A percentile compares a stretch with the other conserved stretches of the same genome.
Conservation (phyloP, 2,329 filamentous ascomycete species). For the Aureobasidium mangrovei region DNA sequence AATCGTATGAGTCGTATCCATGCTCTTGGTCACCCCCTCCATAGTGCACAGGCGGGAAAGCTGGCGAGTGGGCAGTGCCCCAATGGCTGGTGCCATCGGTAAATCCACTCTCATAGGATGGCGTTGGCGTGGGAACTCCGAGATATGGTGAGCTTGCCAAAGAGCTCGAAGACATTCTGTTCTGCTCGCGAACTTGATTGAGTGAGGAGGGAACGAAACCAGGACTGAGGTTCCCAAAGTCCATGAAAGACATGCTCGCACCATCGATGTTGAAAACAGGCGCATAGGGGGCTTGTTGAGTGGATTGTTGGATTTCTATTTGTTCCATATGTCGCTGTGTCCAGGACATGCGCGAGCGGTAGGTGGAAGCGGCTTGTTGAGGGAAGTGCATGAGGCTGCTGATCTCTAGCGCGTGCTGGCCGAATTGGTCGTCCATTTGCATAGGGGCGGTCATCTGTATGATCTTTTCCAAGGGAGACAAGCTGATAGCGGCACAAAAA, state of each 20-base stretch:
- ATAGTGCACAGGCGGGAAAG: slow-evolving; percentile 26
- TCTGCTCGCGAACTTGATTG: not conserved
- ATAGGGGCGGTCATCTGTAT: slow-evolving; percentile 63
- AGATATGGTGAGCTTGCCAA: slow-evolving; percentile 32
- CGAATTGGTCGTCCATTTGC: slow-evolving; percentile 38
- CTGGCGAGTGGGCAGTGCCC: slow-evolving; percentile 27
- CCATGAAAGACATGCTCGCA: slow-evolving; percentile 28
- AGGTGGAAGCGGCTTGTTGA: slow-evolving; percentile 34
- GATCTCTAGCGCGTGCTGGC: slow-evolving; percentile 35
- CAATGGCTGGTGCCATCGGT: slow-evolving; percentile 24
- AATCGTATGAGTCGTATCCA: slow-evolving; percentile 10
- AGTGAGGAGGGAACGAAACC: slow-evolving; percentile 40
- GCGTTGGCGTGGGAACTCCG: slow-evolving; percentile 31
- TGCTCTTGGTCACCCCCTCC: slow-evolving; percentile 29
- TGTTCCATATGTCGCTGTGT: slow-evolving; percentile 28
- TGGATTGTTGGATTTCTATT: slow-evolving; percentile 23
- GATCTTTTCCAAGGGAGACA: slow-evolving; percentile 79
- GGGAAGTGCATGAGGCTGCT: slow-evolving; percentile 40
- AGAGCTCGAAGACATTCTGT: slow-evolving; percentile 23
- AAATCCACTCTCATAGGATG: slow-evolving; percentile 21
- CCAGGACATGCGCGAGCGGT: slow-evolving; percentile 34
- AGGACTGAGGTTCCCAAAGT: slow-evolving; percentile 39
- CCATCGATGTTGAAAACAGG: slow-evolving; percentile 32
- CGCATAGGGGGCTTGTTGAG: slow-evolving; percentile 29
- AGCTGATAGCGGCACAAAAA: slow-evolving; percentile 61